phyloP scores from a whole-genome alignment of 2,329 filamentous ascomycete genomes.

The Trichoderma harzianum region DNA sequence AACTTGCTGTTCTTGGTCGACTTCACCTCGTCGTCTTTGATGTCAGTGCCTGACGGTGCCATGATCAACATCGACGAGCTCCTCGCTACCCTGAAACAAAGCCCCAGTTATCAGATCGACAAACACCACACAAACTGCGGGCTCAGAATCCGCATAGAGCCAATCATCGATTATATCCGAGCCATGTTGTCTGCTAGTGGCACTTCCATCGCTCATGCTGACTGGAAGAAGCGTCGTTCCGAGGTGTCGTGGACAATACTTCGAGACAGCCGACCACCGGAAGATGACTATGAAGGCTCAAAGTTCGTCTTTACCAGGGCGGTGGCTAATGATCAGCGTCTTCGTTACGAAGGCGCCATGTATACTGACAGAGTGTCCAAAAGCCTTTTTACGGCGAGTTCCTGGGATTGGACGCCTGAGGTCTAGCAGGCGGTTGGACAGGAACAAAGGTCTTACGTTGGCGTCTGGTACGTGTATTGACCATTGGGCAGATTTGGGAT shows the following conservation, averaged over 20 bases:
- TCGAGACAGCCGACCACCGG: conserved; percentile 13
- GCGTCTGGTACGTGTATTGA: neutral
- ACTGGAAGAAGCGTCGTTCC: conserved; percentile 45
- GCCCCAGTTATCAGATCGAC: conserved; percentile 71
- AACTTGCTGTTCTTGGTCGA: conserved; percentile 58
- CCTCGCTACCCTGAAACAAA: conserved; percentile 60
- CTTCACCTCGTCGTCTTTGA: conserved; percentile 48
- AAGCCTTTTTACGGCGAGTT: conserved; percentile 52
- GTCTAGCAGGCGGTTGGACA: conserved; percentile 19
- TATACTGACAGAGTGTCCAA: conserved; percentile 50
- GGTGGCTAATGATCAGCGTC: conserved; percentile 47
- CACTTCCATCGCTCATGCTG: conserved; percentile 41
- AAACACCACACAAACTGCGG: conserved; percentile 72
- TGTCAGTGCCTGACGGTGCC: conserved; percentile 47
- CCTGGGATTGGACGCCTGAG: conserved; percentile 60
- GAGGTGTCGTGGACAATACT: conserved; percentile 40
- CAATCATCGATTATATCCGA: conserved; percentile 63
- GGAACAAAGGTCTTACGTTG: neutral
- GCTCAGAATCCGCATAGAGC: conserved; percentile 60
- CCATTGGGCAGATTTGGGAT: neutral
- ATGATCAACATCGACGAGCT: conserved; percentile 60
- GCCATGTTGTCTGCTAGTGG: conserved; percentile 49
- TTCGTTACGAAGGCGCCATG: conserved; percentile 48
- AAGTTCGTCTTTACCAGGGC: conserved; percentile 51
- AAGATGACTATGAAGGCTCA: conserved; percentile 20